These are phyloP conservation scores for Acanthamoeba healyi DNA, from an alignment of 208 protist genomes.

Conservation along the genomic window DNA sequence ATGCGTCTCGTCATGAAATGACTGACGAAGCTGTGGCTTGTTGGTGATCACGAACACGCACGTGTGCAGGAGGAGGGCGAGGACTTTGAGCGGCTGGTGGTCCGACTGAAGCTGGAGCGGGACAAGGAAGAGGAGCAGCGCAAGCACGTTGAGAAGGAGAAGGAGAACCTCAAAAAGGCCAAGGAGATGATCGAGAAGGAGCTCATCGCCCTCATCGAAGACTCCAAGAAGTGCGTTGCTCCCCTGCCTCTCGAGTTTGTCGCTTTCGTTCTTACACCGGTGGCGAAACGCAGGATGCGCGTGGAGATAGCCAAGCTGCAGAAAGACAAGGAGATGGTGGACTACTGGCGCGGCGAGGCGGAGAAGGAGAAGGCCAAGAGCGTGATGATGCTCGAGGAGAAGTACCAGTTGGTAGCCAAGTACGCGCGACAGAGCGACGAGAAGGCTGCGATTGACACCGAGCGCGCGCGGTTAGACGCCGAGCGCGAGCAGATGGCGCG, in stretches of 20 bases:
- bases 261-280: neutral
- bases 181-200: conserved; percentile 75
- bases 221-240: conserved; percentile 41
- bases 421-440: neutral
- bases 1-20: neutral
- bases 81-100: conserved; percentile 64
- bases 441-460: neutral
- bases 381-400: conserved; percentile 46
- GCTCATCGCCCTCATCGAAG: conserved; percentile 36
- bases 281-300: neutral
- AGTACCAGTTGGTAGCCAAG: conserved; percentile 47
- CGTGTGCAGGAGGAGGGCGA: conserved; percentile 47
- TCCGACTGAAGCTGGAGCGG: conserved; percentile 8
- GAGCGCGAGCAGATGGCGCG: conserved; percentile 45
- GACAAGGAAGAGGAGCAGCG: conserved; percentile 49
- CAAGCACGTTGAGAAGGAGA: conserved; percentile 54
- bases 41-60: no score
- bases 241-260: neutral
- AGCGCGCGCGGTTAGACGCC: neutral
- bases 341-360: conserved; percentile 27
- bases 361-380: conserved; percentile 64
- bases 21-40: no score
- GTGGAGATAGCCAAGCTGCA: conserved; percentile 45
- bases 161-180: conserved; percentile 63
- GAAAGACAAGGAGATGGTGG: conserved; percentile 52